phyloP scores from a whole-genome alignment of 192 early-diverging fungal species.

The Rhizophagus sp. region DNA sequence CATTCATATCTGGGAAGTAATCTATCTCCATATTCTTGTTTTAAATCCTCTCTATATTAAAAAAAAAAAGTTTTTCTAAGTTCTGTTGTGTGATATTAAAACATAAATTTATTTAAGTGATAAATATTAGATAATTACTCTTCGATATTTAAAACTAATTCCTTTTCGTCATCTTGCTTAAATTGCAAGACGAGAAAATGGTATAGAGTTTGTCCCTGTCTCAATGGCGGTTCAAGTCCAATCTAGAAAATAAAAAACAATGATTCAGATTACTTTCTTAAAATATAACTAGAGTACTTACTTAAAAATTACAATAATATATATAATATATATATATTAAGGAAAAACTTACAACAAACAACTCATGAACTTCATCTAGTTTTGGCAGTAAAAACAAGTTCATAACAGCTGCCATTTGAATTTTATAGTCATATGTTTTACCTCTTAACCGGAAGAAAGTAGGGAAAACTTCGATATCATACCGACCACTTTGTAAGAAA shows the following conservation, averaged over 20 bases:
- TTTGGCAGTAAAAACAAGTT: constrained; percentile 89
- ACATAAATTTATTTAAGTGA: not conserved
- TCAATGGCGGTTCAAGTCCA: constrained; percentile 92
- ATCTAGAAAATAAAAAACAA: constrained; percentile 44
- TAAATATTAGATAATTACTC: constrained; percentile 43
- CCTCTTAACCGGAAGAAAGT: constrained; percentile 92
- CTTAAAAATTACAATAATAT: constrained; percentile 1
- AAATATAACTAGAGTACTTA: too few species aligned
- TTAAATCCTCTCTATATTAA: constrained; percentile 57
- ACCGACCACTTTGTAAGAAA: constrained; percentile 72
- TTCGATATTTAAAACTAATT: constrained; percentile 79
- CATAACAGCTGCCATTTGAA: constrained; percentile 82
- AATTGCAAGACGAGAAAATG: constrained; percentile 97
- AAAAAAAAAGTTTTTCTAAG: not conserved
- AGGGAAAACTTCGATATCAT: constrained; percentile 91
- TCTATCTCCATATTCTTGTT: constrained; percentile 69
- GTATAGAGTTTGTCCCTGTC: constrained; percentile 96
- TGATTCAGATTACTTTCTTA: not conserved
- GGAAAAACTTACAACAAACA: constrained; percentile 71
- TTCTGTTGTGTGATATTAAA: not conserved
- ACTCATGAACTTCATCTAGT: constrained; percentile 88
- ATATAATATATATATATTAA: too few species aligned
- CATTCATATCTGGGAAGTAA: constrained; percentile 86
- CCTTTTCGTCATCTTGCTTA: constrained; percentile 87
- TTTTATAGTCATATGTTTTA: constrained; percentile 98